These are phyloP conservation scores for Mycosphaerella sp. DNA, from an alignment of 2,329 filamentous ascomycete species.

Conservation along the genomic window DNA sequence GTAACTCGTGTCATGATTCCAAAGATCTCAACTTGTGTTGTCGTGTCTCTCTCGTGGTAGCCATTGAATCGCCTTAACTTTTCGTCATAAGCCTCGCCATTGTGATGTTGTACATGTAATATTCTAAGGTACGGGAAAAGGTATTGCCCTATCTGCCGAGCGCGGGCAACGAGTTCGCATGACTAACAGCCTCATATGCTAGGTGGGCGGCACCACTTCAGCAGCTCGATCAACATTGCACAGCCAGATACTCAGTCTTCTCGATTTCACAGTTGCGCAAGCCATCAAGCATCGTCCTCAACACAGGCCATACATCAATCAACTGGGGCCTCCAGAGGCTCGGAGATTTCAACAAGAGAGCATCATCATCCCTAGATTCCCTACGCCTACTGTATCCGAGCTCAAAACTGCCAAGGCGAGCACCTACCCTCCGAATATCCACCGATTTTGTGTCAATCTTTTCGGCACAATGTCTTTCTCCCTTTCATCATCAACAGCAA, in stretches of 20 bases:
- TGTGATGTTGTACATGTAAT: not conserved
- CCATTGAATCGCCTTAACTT: not conserved
- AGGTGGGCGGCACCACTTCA: not conserved
- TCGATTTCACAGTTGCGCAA: not conserved
- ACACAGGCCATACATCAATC: not conserved
- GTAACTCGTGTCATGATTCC: constrained; percentile 12
- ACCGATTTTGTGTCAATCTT: not conserved
- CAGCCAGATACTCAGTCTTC: not conserved
- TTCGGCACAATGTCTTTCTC: constrained; percentile 2
- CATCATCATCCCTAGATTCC: not conserved
- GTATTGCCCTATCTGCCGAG: not conserved
- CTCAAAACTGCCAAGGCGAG: constrained; percentile 4
- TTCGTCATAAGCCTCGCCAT: not conserved
- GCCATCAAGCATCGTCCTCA: not conserved
- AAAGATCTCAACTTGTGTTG: not conserved
- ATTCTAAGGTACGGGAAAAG: no score
- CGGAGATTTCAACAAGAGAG: no score
- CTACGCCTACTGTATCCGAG: not conserved
- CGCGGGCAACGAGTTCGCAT: constrained; percentile 6
- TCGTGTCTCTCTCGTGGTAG: not conserved
- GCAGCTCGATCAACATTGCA: not conserved
- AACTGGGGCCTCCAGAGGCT: not conserved
- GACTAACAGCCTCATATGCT: constrained; percentile 2
- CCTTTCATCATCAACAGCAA: not conserved
- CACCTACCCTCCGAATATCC: constrained; percentile 4